These are phyloP conservation scores for Puccinia sorghi DNA, from an alignment of 1,284 basidiomycete species.

Conservation along the genomic window DNA sequence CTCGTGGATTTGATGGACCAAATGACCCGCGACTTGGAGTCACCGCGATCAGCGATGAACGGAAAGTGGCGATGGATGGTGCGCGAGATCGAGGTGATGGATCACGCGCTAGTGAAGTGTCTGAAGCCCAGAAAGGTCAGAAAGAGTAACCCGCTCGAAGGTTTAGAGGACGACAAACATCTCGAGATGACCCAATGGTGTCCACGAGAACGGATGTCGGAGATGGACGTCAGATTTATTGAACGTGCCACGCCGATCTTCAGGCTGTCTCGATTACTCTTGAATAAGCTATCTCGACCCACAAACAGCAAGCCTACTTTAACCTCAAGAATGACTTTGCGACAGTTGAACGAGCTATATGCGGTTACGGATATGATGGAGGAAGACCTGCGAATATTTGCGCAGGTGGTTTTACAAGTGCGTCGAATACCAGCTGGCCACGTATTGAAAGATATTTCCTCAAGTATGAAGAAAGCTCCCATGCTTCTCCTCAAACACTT, in stretches of 20 bases:
- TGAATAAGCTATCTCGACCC: conserved; percentile 12
- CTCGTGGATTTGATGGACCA: background rate
- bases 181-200: background rate
- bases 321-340: background rate
- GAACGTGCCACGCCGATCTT: background rate
- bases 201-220: background rate
- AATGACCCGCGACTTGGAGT: background rate
- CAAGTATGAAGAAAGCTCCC: background rate
- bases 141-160: conserved; percentile 1
- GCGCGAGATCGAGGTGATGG: conserved; percentile 1
- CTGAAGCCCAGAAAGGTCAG: background rate
- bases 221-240: background rate
- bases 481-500: background rate
- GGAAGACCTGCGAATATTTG: background rate
- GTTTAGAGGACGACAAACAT: background rate
- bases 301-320: background rate
- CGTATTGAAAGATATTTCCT: background rate
- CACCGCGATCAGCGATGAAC: background rate
- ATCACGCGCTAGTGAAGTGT: background rate
- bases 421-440: background rate
- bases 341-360: background rate
- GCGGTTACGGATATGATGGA: background rate
- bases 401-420: background rate
- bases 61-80: background rate
- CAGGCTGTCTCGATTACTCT: background rate